These are phyloP conservation scores for Rhizodiscina lignyota DNA, from an alignment of 495 filamentous ascomycete genomes.

Conservation along the genomic window DNA sequence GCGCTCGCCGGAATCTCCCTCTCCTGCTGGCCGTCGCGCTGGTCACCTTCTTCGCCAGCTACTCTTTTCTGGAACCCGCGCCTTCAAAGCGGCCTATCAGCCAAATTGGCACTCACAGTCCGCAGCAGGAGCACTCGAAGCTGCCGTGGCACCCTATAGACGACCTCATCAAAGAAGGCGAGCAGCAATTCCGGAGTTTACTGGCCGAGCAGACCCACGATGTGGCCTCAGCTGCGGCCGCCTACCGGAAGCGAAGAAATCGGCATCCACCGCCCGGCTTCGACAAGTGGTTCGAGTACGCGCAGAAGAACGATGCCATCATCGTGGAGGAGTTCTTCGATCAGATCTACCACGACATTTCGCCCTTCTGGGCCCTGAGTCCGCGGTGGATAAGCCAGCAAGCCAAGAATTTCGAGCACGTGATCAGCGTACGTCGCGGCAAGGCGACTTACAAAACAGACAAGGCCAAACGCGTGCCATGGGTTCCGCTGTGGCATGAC, in stretches of 20 bases:
- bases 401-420: slow-evolving; percentile 12
- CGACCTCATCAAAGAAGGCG: slow-evolving; percentile 14
- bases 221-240: slow-evolving; percentile 12
- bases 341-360: slow-evolving; percentile 23
- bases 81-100: too few species aligned
- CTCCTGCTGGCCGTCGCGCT: too few species aligned
- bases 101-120: too few species aligned
- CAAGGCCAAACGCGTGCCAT: slow-evolving; percentile 6
- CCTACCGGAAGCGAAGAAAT: slow-evolving; percentile 18
- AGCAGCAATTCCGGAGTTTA: slow-evolving; percentile 6
- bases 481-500: slow-evolving; percentile 17
- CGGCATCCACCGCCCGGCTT: slow-evolving; percentile 23
- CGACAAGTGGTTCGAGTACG: slow-evolving; percentile 19
- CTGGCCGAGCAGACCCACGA: slow-evolving; percentile 15
- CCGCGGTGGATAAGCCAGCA: slow-evolving; percentile 15
- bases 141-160: too few species aligned
- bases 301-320: slow-evolving; percentile 15
- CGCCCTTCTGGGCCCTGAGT: slow-evolving; percentile 21
- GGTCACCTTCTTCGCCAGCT: too few species aligned
- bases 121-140: too few species aligned
- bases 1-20: too few species aligned
- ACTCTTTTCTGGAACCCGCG: too few species aligned
- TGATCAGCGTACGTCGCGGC: slow-evolving; percentile 17
- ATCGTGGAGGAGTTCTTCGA: slow-evolving; percentile 25
- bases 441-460: slow-evolving; percentile 13